Percentiles rank a stretch among this genome's conserved stretches.
These are phyloP conservation scores for Stagonosporopsis tanaceti DNA, from an alignment of 2,329 filamentous ascomycete genomes.

Conservation along the genomic window DNA sequence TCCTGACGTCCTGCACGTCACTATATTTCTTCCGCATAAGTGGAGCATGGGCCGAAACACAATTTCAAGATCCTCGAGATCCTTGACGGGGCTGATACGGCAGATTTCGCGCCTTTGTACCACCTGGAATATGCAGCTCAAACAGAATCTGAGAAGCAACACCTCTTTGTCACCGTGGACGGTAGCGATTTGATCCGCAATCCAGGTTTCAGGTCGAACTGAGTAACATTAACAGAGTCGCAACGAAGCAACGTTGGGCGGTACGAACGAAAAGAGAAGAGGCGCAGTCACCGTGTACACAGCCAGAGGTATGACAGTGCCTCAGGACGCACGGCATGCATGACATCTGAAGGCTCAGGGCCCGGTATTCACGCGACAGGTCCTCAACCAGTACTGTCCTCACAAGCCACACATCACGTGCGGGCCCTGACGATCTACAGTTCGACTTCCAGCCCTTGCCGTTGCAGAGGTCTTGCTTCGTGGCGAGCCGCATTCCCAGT, in stretches of 20 bases:
- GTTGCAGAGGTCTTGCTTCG: slow-evolving; percentile 12
- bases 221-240: slow-evolving; percentile 37
- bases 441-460: slow-evolving; percentile 8
- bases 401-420: slow-evolving; percentile 24
- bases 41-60: slow-evolving; percentile 9
- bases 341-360: slow-evolving; percentile 31
- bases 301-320: slow-evolving; percentile 26
- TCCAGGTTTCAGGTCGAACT: slow-evolving; percentile 44
- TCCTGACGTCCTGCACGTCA: neutral
- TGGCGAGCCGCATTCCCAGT: slow-evolving; percentile 20
- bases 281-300: slow-evolving; percentile 18
- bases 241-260: slow-evolving; percentile 24
- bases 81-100: slow-evolving; percentile 25
- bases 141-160: slow-evolving; percentile 18
- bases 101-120: slow-evolving; percentile 27
- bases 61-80: slow-evolving; percentile 9
- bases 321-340: slow-evolving; percentile 38
- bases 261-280: slow-evolving; percentile 21
- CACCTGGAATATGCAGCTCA: slow-evolving; percentile 24
- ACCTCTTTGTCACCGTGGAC: slow-evolving; percentile 23
- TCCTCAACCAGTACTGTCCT: slow-evolving; percentile 17
- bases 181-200: slow-evolving; percentile 35
- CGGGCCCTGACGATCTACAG: slow-evolving; percentile 11
- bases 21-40: neutral
- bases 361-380: slow-evolving; percentile 31